Percentiles rank a stretch among this genome's conserved stretches.
phyloP scores from a whole-genome alignment of 2,329 filamentous ascomycete genomes.

The Epichloe brachyelytri region DNA sequence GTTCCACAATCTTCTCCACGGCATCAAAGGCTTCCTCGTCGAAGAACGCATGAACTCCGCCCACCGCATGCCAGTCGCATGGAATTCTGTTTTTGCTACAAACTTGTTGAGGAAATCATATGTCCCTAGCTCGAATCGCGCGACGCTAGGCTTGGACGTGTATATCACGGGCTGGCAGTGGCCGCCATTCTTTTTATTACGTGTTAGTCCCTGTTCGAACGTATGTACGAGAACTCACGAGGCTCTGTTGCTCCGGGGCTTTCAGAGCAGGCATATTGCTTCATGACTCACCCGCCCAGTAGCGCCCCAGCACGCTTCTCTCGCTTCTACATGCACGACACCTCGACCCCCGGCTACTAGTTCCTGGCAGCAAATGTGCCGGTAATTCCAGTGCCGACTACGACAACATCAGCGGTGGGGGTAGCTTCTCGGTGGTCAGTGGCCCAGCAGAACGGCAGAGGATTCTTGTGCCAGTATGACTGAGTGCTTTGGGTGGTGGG shows the following conservation, averaged over 20 bases:
- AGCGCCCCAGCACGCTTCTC: constrained; percentile 73
- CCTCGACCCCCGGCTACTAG: constrained; percentile 37
- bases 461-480: constrained; percentile 65
- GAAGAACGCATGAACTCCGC: constrained; percentile 53
- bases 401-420: constrained; percentile 52
- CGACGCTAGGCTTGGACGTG: constrained; percentile 43
- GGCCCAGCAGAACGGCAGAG: constrained; percentile 49
- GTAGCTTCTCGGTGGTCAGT: constrained; percentile 52
- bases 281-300: constrained; percentile 54
- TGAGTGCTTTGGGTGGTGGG: constrained; percentile 47
- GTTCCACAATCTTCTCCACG: constrained; percentile 35
- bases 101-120: constrained; percentile 47
- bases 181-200: constrained; percentile 42
- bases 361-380: constrained; percentile 57
- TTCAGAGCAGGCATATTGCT: background rate
- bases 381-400: constrained; percentile 66
- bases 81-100: constrained; percentile 43
- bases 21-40: constrained; percentile 39
- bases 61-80: constrained; percentile 55
- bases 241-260: background rate
- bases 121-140: constrained; percentile 60
- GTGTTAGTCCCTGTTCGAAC: background rate
- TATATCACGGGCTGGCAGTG: constrained; percentile 67
- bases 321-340: constrained; percentile 64
- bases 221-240: too few relatives aligned